Base-by-base conservation (phyloP, 2,329 filamentous ascomycete species). In the Neofusicoccum sp. region DNA sequence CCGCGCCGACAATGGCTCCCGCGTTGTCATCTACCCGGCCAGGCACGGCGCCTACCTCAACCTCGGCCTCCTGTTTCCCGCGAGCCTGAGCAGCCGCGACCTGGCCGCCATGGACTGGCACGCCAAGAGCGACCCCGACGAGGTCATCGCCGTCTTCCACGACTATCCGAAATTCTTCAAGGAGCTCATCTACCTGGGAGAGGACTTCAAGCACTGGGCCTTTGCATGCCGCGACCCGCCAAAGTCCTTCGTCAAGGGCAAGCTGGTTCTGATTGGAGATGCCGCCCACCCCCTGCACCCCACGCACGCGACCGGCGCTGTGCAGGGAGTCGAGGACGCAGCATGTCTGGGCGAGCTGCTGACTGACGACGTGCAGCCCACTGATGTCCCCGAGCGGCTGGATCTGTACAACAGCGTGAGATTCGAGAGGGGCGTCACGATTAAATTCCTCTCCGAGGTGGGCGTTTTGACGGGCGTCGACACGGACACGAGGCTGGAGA, bases 241-340 rank as follows among this genome's bases (percentile, higher is more conserved):
- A 34, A 48, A 29, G 44, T n/a, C 45, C 6, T 60, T 48, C 36
- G 45, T 49, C 56, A 61, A 37, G 22, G 64, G 48, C n/a, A 61
- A 48, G 34, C 56, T 65, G n/a, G 61, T 50, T 6, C 31, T 65
- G 34, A 61, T 65, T 60, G 64, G 64, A 3, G 65, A 66, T 29
- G 65, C 65, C 3, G 65, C 65, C 2, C 63, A 66, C 41, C 65
- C 61, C 49, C 59, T 62, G 39, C 65, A 63, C 34, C 65, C 62
- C 34, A 64, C 61, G n/a, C 56, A 43, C 39, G 50, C 41, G 3
- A 62, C 36, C 31, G 65, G 65, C 11, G 65, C 61, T 5, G 65
- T 64, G 6, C 65, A 67, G 58, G 65, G 64, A 12, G 44, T 65
- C 9, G 65, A 67, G 37, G 65, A 67, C n/a, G 65, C 64, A 5